Evolutionary conservation across 2,329 filamentous ascomycete species (phyloP).

Genomic region (Colletotrichum cordylinicola): DNA sequence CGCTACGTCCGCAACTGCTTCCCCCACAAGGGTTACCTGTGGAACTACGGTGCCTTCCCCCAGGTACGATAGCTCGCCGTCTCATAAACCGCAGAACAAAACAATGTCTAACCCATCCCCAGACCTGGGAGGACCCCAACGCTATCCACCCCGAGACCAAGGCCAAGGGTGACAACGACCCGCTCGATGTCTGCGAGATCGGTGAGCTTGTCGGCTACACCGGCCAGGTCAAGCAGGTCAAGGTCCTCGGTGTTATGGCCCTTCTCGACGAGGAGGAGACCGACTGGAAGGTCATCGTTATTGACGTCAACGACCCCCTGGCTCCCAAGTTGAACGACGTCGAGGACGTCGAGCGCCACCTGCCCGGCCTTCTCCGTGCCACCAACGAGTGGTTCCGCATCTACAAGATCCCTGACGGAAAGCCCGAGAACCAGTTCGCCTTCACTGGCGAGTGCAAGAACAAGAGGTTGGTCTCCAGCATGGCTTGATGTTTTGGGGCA

Average conservation of each 20-base stretch:
- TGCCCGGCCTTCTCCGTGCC: slow-evolving; percentile 93
- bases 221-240: slow-evolving; percentile 99
- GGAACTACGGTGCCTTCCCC: slow-evolving; percentile 99
- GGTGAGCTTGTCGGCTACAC: slow-evolving; percentile 96
- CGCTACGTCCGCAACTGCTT: slow-evolving; percentile 99
- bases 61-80: slow-evolving; percentile 65
- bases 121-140: slow-evolving; percentile 99
- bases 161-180: slow-evolving; percentile 99
- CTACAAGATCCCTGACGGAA: slow-evolving; percentile 99
- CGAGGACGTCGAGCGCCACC: slow-evolving; percentile 98
- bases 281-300: slow-evolving; percentile 99
- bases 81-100: not conserved
- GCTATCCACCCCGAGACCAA: slow-evolving; percentile 97
- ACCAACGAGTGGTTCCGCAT: slow-evolving; percentile 99
- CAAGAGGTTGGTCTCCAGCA: slow-evolving; percentile 72
- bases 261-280: slow-evolving; percentile 99
- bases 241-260: slow-evolving; percentile 99
- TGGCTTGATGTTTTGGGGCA: not conserved
- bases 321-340: slow-evolving; percentile 97
- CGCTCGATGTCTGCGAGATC: slow-evolving; percentile 99
- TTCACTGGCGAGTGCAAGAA: slow-evolving; percentile 99
- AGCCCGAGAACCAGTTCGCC: slow-evolving; percentile 99
- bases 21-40: slow-evolving; percentile 99
- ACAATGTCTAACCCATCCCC: slow-evolving; percentile 8
- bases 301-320: slow-evolving; percentile 96